These are phyloP conservation scores for Phytopythium oedochilum DNA, from an alignment of 352 stramenopile genomes.

Conservation along the genomic window DNA sequence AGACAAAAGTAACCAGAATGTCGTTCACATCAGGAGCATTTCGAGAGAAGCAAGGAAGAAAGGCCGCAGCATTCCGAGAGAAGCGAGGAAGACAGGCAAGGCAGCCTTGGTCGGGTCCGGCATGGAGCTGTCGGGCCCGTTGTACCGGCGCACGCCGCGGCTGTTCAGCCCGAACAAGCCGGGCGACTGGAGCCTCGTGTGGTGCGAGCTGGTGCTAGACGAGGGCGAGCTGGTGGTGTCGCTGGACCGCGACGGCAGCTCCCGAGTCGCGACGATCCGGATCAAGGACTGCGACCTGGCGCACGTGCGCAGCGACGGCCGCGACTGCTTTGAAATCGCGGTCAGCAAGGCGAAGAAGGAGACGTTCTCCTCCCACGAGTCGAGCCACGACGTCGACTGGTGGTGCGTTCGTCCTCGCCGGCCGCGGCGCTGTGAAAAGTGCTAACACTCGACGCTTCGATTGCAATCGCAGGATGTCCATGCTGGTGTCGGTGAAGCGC, in stretches of 20 bases:
- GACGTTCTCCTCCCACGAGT: constrained; percentile 79
- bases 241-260: constrained; percentile 50
- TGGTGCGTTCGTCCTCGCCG: constrained; percentile 39
- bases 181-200: constrained; percentile 77
- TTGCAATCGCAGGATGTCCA: constrained; percentile 61
- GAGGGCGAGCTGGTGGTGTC: constrained; percentile 66
- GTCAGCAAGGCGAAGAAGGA: constrained; percentile 70
- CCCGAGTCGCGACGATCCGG: constrained; percentile 45
- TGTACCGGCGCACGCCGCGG: constrained; percentile 67
- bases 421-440: neutral
- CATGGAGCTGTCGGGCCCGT: constrained; percentile 64
- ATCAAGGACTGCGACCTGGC: constrained; percentile 69
- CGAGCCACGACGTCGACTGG: constrained; percentile 85
- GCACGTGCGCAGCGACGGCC: constrained; percentile 76
- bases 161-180: constrained; percentile 69
- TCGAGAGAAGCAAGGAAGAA: too few species aligned
- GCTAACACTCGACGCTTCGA: constrained; percentile 1
- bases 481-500: constrained; percentile 69
- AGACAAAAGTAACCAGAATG: too few species aligned
- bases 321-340: constrained; percentile 79
- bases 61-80: neutral
- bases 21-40: too few species aligned
- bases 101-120: neutral
- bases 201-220: constrained; percentile 62
- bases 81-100: neutral